Base-by-base conservation (phyloP, 257 asterid genomes). In the Lantana camara region DNA sequence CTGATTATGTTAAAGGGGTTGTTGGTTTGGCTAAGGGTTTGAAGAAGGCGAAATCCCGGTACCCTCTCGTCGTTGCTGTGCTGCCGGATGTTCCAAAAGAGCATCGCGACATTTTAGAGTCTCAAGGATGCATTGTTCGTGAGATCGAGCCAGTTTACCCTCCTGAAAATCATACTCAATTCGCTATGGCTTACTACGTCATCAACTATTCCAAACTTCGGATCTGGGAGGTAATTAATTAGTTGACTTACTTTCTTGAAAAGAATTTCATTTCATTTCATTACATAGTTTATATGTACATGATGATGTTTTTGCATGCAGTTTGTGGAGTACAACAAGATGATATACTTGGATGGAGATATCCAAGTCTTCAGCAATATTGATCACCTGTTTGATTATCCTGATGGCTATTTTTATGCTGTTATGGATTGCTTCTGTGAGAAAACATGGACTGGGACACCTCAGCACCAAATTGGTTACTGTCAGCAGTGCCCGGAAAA, bases 1-100 rank as follows among this genome's bases (percentile, higher is more conserved):
- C 76, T 16, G 83, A 74, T 17, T 74, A 76, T 19, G 73, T 71
- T 23, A 79, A 79, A 52, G 84, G 80, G 1, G 76, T 79, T 0
- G 80, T 75, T 17, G 84, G 76, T 5, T 69, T 79, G 32, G 84
- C 81, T 42, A 79, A 75, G 71, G 84, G 81, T n/a, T 50, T 79
- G 2, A 55, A 76, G 30, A 79, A 75, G 70, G 67, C 23, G 0
- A 60, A 68, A 29, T 23, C 70, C 0, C 15, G 17, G 4, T 73
- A 73, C 66, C 79, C 79, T 15, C 71, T 77, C 1, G 74, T 77
- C 5, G 79, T 77, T 0, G 76, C 79, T 0, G 66, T 71, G 30
- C 24, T 73, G 60, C 79, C 79, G 0, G 78, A 77, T 54, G 82
- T 76, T 0, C 78, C 82, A 1, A 53, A 70, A 23, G 74, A 75